Evolutionary conservation across 2,329 filamentous ascomycete species (phyloP).

Genomic region (Neurospora crassa): DNA sequence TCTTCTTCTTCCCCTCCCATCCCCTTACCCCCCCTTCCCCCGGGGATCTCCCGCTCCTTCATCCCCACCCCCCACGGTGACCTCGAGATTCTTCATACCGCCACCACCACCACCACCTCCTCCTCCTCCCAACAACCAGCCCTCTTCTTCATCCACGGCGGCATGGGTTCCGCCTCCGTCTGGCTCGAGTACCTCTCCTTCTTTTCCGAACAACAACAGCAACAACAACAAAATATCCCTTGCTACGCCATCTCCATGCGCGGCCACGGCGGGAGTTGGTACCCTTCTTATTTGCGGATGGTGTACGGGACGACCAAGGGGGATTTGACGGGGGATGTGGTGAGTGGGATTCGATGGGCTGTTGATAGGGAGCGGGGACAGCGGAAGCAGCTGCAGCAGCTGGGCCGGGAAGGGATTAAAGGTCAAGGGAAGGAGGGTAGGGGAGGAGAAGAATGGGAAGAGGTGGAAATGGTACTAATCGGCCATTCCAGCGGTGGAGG

Average conservation of each 20-base stretch:
- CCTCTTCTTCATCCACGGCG: conserved; percentile 44
- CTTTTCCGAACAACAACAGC: conserved; percentile 28
- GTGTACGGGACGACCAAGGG: conserved; percentile 33
- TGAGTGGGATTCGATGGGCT: conserved; percentile 32
- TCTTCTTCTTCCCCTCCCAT: neutral
- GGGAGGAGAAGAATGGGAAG: conserved; percentile 3
- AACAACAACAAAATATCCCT: conserved; percentile 23
- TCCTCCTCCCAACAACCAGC: neutral
- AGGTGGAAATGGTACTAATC: conserved; percentile 30
- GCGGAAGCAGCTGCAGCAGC: neutral
- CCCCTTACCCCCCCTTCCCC: conserved; percentile 24
- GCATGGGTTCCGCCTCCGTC: conserved; percentile 42
- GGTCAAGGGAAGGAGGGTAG: neutral
- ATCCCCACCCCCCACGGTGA: conserved; percentile 33
- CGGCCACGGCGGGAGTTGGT: conserved; percentile 43
- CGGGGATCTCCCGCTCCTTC: conserved; percentile 32
- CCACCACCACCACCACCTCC: no score
- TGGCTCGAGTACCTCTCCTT: conserved; percentile 43
- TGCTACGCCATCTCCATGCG: conserved; percentile 44
- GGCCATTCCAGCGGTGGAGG: conserved; percentile 44
- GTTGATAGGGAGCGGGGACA: conserved; percentile 16
- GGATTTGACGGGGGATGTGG: conserved; percentile 34
- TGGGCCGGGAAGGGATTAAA: neutral
- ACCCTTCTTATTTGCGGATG: conserved; percentile 38
- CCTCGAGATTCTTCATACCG: conserved; percentile 38